Evolutionary conservation across 352 stramenopile species (phyloP), one percentile per base, ranked within the genome.

Genomic region (Phytophthora aleatoria): DNA sequence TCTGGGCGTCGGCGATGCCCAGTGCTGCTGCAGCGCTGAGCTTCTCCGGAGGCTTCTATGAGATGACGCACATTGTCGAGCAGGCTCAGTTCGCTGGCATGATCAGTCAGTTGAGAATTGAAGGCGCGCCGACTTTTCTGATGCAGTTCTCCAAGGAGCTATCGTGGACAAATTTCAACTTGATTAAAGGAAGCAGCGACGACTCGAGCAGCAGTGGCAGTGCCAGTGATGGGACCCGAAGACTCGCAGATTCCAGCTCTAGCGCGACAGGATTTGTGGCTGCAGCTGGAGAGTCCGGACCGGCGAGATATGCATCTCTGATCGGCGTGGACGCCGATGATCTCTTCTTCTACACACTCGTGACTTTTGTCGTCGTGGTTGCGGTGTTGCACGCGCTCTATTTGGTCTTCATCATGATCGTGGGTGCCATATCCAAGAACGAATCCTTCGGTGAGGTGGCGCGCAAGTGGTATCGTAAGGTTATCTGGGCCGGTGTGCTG

Each of bases 11-110:
- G 1, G 53, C 77, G 15, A 61, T 93, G 36, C 85, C 86, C 20
- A 87, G 79, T 20, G 76, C 77, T n/a, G 80, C 86, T 1, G 77
- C 84, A 7, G 73, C 72, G 16, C 50, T 90, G 30, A 94, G 85
- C 64, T 81, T 91, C 44, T 83, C 85, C 0, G 63, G 41, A 16
- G 83, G 83, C 2, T 92, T 92, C 59, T 91, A 93, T 60, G 87
- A 95, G 67, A 92, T 96, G 77, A 90, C 82, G 8, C 82, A 91
- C 64, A 92, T 96, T 52, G 64, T 96, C 44, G 87, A 94, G 61
- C 86, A 94, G 65, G 85, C 81, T 9, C 87, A 96, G 65, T 95
- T 94, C 62, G 88, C 88, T 41, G 71, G 83, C 33, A 90, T 94
- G 73, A 92, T 96, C 64, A 87, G 83, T 49, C 87, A 96, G 56